Conservation (phyloP, 352 stramenopile genomes). For the Phytopythium vexans region DNA sequence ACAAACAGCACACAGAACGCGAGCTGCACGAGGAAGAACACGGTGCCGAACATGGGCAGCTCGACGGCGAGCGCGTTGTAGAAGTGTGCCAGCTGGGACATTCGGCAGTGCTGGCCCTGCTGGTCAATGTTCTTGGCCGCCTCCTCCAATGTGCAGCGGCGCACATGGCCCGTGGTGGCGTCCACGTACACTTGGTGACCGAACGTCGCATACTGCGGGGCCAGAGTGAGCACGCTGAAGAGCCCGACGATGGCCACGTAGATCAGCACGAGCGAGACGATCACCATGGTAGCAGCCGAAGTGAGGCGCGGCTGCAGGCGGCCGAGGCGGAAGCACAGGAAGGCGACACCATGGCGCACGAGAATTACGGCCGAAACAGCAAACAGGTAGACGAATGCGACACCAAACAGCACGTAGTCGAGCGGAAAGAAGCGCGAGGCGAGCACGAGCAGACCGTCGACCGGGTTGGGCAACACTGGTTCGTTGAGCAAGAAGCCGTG, state of each 20-base stretch:
- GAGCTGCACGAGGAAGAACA: constrained; percentile 75
- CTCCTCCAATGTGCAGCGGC: constrained; percentile 68
- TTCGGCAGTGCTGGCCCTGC: constrained; percentile 48
- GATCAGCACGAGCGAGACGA: constrained; percentile 77
- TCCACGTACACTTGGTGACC: constrained; percentile 73
- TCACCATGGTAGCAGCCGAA: constrained; percentile 68
- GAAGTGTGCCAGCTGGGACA: constrained; percentile 76
- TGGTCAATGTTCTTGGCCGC: constrained; percentile 39
- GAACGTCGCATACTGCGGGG: constrained; percentile 84
- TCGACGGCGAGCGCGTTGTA: constrained; percentile 74
- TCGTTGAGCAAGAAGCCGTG: constrained; percentile 69
- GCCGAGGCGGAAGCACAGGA: constrained; percentile 77
- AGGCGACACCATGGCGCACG: constrained; percentile 68
- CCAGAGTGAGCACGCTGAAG: constrained; percentile 77
- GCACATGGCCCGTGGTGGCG: constrained; percentile 25
- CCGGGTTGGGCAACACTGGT: constrained; percentile 62
- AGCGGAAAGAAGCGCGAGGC: constrained; percentile 73
- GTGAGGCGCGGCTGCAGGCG: constrained; percentile 70
- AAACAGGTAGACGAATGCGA: constrained; percentile 81
- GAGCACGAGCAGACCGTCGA: constrained; percentile 73
- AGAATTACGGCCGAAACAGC: constrained; percentile 71
- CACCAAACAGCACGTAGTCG: constrained; percentile 79
- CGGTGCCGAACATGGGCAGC: constrained; percentile 69
- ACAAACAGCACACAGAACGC: constrained; percentile 71
- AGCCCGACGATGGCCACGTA: constrained; percentile 80